phyloP scores from a whole-genome alignment of 2,329 filamentous ascomycete species.

The Aspergillus cejpii region DNA sequence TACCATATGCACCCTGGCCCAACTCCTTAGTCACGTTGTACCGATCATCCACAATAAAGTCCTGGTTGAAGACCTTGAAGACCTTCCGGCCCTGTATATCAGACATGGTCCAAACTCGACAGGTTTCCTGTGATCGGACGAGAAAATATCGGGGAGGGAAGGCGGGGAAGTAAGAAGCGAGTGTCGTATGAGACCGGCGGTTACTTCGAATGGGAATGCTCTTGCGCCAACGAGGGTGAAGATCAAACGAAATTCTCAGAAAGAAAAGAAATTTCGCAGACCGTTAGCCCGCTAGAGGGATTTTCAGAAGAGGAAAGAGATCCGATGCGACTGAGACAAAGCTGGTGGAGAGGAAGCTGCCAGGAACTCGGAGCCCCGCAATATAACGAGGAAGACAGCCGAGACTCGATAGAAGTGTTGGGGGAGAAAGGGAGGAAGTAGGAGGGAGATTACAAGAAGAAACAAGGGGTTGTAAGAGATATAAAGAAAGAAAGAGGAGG shows the following conservation, averaged over 20 bases:
- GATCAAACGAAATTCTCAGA: not conserved
- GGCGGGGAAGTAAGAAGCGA: not conserved
- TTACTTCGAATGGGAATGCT: not conserved
- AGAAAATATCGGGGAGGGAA: constrained; percentile 2
- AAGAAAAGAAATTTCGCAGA: not conserved
- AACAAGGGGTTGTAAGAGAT: not conserved
- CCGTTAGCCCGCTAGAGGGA: not conserved
- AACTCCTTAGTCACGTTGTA: constrained; percentile 99
- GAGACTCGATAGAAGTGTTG: not conserved
- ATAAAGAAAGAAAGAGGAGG: constrained; percentile 5
- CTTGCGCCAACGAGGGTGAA: not conserved
- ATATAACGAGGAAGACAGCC: constrained; percentile 1
- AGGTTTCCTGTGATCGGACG: constrained; percentile 7
- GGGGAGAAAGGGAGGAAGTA: constrained; percentile 4
- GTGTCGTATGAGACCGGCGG: not conserved
- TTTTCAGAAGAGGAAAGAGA: not conserved
- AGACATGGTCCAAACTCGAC: constrained; percentile 42
- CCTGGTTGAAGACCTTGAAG: constrained; percentile 99
- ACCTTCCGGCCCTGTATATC: constrained; percentile 70
- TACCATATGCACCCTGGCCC: constrained; percentile 95
- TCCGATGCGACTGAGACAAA: not conserved
- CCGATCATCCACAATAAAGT: constrained; percentile 96
- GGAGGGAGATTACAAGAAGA: constrained; percentile 1
- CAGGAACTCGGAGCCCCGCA: constrained; percentile 10
- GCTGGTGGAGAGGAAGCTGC: constrained; percentile 1